Conservation (phyloP, 2,329 filamentous ascomycete genomes). For the Ceratocystis alfenasii region DNA sequence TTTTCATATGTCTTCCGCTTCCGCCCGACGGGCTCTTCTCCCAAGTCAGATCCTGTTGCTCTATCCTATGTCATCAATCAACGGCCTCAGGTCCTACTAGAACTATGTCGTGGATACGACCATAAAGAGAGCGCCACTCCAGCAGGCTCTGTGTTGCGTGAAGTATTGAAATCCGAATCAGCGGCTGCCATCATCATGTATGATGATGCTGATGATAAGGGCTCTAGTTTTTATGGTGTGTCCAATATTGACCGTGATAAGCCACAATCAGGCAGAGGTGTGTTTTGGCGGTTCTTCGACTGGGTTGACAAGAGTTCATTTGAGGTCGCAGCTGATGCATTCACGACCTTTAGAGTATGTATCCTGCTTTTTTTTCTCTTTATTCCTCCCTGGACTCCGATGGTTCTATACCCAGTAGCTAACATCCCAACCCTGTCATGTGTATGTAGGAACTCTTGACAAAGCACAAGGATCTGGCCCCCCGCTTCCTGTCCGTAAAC, state of each 20-base stretch:
- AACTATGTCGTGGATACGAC: constrained; percentile 80
- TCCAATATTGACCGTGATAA: constrained; percentile 64
- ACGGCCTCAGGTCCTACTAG: constrained; percentile 74
- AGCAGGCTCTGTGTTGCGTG: constrained; percentile 77
- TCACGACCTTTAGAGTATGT: constrained; percentile 85
- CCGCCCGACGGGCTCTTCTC: constrained; percentile 55
- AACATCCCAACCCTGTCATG: constrained; percentile 8
- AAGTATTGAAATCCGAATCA: constrained; percentile 79
- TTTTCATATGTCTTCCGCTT: constrained; percentile 93
- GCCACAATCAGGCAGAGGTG: constrained; percentile 64
- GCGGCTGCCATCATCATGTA: constrained; percentile 86
- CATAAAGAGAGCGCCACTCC: constrained; percentile 83
- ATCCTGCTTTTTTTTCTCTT: not conserved
- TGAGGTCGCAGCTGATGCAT: constrained; percentile 92
- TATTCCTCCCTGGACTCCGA: not conserved
- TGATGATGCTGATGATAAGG: constrained; percentile 63
- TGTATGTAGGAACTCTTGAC: constrained; percentile 75
- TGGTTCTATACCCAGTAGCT: not conserved
- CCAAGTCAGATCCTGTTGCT: constrained; percentile 65
- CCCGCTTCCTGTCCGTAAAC: constrained; percentile 76
- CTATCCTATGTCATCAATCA: constrained; percentile 80
- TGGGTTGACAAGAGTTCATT: constrained; percentile 97
- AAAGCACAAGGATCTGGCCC: constrained; percentile 82
- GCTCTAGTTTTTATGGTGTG: constrained; percentile 63
- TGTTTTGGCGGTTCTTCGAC: constrained; percentile 94